phyloP scores from a whole-genome alignment of 805 yeast species.

The Barnettozyma populi region DNA sequence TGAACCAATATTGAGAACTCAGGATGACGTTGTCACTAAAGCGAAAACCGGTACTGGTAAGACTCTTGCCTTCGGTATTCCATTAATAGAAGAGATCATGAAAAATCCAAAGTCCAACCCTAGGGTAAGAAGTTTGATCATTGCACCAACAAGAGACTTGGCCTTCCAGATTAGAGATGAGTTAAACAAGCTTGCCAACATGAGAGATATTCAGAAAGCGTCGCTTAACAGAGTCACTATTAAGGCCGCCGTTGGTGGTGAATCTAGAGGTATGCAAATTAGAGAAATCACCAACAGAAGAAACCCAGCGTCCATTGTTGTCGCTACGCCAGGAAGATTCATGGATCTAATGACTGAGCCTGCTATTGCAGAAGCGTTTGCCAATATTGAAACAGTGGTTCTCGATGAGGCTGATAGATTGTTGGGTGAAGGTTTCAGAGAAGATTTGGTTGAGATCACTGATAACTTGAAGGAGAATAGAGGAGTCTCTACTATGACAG shows the following conservation, averaged over 20 bases:
- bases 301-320: conserved; percentile 53
- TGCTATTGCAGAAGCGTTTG: conserved; percentile 40
- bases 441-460: conserved; percentile 56
- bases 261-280: conserved; percentile 35
- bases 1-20: conserved; percentile 45
- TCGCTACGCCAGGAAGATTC: conserved; percentile 89
- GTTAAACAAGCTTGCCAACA: conserved; percentile 41
- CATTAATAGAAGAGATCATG: conserved; percentile 57
- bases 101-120: conserved; percentile 26
- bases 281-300: conserved; percentile 25
- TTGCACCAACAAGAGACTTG: conserved; percentile 89
- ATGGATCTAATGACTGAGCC: conserved; percentile 51
- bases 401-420: conserved; percentile 92
- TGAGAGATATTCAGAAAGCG: conserved; percentile 16
- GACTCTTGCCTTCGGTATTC: conserved; percentile 83
- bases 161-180: conserved; percentile 78
- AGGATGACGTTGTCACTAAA: conserved; percentile 71
- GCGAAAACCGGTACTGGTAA: conserved; percentile 97
- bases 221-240: conserved; percentile 31
- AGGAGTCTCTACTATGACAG: conserved; percentile 23
- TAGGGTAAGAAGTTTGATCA: conserved; percentile 55
- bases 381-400: conserved; percentile 54
- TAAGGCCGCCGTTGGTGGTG: conserved; percentile 66
- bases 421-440: conserved; percentile 74
- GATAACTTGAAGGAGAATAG: conserved; percentile 37